These are phyloP conservation scores for Mycena vulgaris DNA, from an alignment of 768 basidiomycete species.

Conservation along the genomic window DNA sequence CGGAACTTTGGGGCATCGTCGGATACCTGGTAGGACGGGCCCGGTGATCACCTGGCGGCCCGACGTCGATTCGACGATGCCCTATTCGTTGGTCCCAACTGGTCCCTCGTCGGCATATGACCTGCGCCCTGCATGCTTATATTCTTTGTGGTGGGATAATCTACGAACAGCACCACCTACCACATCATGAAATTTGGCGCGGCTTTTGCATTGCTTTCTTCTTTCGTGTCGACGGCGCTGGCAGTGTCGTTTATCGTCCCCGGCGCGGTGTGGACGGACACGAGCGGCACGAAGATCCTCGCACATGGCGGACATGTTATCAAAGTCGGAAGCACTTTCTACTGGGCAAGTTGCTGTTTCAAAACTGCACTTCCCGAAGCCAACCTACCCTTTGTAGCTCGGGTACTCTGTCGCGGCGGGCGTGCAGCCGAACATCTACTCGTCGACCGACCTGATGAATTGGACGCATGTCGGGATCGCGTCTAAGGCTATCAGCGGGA, in stretches of 20 bases:
- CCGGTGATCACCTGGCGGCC: too few relatives aligned
- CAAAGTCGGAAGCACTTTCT: slow-evolving; percentile 26
- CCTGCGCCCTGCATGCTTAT: too few relatives aligned
- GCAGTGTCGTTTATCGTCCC: slow-evolving; percentile 33
- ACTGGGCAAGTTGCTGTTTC: slow-evolving; percentile 13
- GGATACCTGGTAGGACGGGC: too few relatives aligned
- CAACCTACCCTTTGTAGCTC: slow-evolving; percentile 2
- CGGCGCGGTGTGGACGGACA: slow-evolving; percentile 32
- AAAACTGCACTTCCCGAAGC: too few relatives aligned
- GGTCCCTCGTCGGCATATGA: too few relatives aligned
- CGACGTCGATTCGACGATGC: too few relatives aligned
- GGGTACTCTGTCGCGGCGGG: slow-evolving; percentile 21
- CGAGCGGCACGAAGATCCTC: slow-evolving; percentile 27
- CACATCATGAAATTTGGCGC: slow-evolving; percentile 22
- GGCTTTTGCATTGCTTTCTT: slow-evolving; percentile 12
- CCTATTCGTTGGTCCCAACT: too few relatives aligned
- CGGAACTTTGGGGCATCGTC: too few relatives aligned
- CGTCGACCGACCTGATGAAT: slow-evolving; percentile 32
- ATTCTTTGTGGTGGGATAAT: too few relatives aligned
- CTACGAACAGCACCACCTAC: too few relatives aligned
- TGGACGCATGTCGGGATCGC: slow-evolving; percentile 27
- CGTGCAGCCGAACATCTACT: slow-evolving; percentile 23
- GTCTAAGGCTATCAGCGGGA: not conserved
- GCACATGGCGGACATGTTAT: slow-evolving; percentile 33
- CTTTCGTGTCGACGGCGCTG: slow-evolving; percentile 21